phyloP scores from a whole-genome alignment of 306 rosid genomes.

The Casuarina glauca region DNA sequence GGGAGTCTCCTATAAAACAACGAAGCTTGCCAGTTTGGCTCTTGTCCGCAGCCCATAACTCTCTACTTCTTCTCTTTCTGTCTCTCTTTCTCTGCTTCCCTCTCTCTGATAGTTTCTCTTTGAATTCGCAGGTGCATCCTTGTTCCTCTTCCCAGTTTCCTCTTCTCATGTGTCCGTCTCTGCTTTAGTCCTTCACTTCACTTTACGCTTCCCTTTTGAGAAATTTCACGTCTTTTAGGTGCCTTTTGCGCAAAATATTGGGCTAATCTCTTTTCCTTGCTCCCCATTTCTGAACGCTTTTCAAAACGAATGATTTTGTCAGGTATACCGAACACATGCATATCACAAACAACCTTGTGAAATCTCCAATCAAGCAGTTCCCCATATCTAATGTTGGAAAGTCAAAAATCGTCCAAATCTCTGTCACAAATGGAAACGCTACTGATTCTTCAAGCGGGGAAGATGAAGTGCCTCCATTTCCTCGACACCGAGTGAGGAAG shows the following conservation, averaged over 20 bases:
- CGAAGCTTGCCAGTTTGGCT: too few species aligned
- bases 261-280: too few species aligned
- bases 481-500: constrained; percentile 23
- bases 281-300: too few species aligned
- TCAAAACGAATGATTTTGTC: constrained; percentile 9
- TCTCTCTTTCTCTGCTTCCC: too few species aligned
- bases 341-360: constrained; percentile 32
- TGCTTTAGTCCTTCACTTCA: background rate
- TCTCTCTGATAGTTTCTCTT: background rate
- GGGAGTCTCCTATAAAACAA: too few species aligned
- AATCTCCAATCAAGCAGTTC: background rate
- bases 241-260: background rate
- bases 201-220: background rate
- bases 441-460: constrained; percentile 62
- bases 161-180: background rate
- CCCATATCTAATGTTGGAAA: background rate
- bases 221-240: background rate
- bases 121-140: background rate
- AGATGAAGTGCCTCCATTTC: constrained; percentile 14
- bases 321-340: constrained; percentile 27
- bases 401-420: constrained; percentile 40
- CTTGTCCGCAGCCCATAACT: too few species aligned
- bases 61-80: too few species aligned
- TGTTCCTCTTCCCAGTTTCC: background rate
- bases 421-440: constrained; percentile 45